phyloP scores from a whole-genome alignment of 1,284 basidiomycete species.

The Ganoderma sp. region DNA sequence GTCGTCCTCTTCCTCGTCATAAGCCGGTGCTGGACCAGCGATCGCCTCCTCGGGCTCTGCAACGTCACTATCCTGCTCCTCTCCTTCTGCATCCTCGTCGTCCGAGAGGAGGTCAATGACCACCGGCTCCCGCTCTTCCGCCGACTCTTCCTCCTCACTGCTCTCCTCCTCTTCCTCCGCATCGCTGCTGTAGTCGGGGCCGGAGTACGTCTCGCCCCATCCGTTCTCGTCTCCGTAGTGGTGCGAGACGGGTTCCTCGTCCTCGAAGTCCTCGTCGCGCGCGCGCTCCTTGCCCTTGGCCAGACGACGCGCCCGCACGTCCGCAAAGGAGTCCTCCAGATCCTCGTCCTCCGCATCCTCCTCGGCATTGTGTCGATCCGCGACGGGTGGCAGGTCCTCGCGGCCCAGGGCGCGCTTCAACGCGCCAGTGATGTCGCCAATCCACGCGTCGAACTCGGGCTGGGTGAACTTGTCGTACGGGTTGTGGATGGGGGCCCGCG shows the following conservation, averaged over 20 bases:
- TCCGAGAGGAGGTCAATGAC: slow-evolving; percentile 37
- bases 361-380: slow-evolving; percentile 23
- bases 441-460: slow-evolving; percentile 70
- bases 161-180: slow-evolving; percentile 40
- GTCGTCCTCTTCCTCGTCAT: slow-evolving; percentile 23
- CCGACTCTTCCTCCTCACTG: slow-evolving; percentile 41
- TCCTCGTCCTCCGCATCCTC: slow-evolving; percentile 44
- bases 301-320: slow-evolving; percentile 51
- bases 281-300: slow-evolving; percentile 68
- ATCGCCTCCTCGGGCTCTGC: slow-evolving; percentile 9
- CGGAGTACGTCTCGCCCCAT: slow-evolving; percentile 26
- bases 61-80: slow-evolving; percentile 2
- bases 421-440: slow-evolving; percentile 62
- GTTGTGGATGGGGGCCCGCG: slow-evolving; percentile 61
- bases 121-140: slow-evolving; percentile 17
- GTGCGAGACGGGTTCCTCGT: slow-evolving; percentile 31
- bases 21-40: background rate
- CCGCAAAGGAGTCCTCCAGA: slow-evolving; percentile 61
- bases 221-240: slow-evolving; percentile 36
- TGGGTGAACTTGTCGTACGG: slow-evolving; percentile 74
- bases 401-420: slow-evolving; percentile 60
- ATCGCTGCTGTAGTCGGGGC: slow-evolving; percentile 6
- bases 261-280: slow-evolving; percentile 43
- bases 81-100: slow-evolving; percentile 28
- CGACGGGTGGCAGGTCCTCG: slow-evolving; percentile 35